Evolutionary conservation across 495 filamentous ascomycete species (phyloP).

Genomic region (Cryomyces minteri): DNA sequence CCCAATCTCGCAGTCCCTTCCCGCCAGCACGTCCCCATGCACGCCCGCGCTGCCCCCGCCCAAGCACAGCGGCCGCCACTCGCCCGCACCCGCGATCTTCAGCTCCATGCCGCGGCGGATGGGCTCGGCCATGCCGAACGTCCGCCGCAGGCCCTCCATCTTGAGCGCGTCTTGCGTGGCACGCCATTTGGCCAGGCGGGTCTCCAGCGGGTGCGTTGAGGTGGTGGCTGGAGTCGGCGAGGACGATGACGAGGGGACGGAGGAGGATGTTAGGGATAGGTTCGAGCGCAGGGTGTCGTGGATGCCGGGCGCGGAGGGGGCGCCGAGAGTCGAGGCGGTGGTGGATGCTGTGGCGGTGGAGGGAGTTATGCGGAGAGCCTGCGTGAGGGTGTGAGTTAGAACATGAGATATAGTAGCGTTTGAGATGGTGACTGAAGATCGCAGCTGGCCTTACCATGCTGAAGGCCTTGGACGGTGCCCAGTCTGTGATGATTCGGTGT

Average conservation of each 20-base stretch:
- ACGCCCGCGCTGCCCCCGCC: conserved; percentile 22
- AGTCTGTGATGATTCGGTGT: too few species aligned
- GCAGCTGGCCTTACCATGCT: too few species aligned
- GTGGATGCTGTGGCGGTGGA: conserved; percentile 31
- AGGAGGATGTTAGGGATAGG: conserved; percentile 31
- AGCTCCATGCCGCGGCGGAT: conserved; percentile 90
- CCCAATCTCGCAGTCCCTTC: conserved; percentile 51
- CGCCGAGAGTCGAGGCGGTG: conserved; percentile 28
- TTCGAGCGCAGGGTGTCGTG: conserved; percentile 82
- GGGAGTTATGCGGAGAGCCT: conserved; percentile 86
- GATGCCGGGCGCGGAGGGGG: conserved; percentile 77
- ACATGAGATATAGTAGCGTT: not conserved
- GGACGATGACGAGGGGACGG: conserved; percentile 19
- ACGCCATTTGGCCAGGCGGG: conserved; percentile 68
- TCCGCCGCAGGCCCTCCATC: conserved; percentile 69
- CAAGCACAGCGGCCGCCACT: conserved; percentile 28
- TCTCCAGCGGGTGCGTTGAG: conserved; percentile 77
- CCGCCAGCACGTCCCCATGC: conserved; percentile 55
- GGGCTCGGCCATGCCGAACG: conserved; percentile 86
- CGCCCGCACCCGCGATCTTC: conserved; percentile 51
- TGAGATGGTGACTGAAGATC: too few species aligned
- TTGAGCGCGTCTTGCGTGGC: conserved; percentile 69
- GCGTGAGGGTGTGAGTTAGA: conserved; percentile 11
- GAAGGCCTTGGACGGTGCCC: too few species aligned
- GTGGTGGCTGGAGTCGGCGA: conserved; percentile 16